Percentiles rank a stretch among this genome's conserved stretches.
Conservation (phyloP, 2,329 filamentous ascomycete genomes). For the Fusarium keratoplasticum region DNA sequence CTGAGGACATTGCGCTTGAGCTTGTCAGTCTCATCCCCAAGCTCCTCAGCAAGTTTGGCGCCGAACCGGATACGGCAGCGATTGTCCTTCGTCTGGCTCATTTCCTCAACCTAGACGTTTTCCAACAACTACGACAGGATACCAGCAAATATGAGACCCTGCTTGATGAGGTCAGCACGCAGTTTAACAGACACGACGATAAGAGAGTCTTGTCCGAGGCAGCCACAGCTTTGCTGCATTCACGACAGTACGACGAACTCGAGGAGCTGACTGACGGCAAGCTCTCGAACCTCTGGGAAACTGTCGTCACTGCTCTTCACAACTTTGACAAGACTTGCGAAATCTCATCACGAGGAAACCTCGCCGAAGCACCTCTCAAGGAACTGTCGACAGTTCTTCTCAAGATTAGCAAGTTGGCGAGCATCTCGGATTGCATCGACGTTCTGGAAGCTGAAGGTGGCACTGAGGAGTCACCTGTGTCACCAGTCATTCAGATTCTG, state of each 20-base stretch:
- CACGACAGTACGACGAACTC: constrained; percentile 87
- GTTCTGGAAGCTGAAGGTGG: constrained; percentile 74
- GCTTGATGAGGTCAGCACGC: constrained; percentile 91
- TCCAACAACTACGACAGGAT: constrained; percentile 89
- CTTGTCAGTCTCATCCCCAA: constrained; percentile 84
- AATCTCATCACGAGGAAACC: constrained; percentile 76
- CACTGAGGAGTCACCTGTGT: constrained; percentile 58
- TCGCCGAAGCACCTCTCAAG: constrained; percentile 73
- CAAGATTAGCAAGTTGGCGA: constrained; percentile 84
- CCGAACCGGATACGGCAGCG: constrained; percentile 86
- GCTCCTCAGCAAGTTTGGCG: constrained; percentile 92
- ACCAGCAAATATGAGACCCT: constrained; percentile 82
- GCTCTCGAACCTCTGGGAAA: constrained; percentile 87
- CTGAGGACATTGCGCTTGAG: constrained; percentile 82
- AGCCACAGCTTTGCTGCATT: constrained; percentile 83
- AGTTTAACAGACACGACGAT: constrained; percentile 93
- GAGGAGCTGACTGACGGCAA: constrained; percentile 87
- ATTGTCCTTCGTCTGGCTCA: constrained; percentile 88
- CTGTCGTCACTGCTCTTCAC: constrained; percentile 78
- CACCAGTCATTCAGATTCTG: constrained; percentile 74
- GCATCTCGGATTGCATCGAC: constrained; percentile 81
- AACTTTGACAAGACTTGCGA: constrained; percentile 78
- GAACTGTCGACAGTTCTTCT: constrained; percentile 80
- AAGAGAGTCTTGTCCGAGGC: constrained; percentile 87
- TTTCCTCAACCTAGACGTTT: constrained; percentile 85